Conservation (phyloP, 331 rosid genomes). For the Prunus yedoensis region DNA sequence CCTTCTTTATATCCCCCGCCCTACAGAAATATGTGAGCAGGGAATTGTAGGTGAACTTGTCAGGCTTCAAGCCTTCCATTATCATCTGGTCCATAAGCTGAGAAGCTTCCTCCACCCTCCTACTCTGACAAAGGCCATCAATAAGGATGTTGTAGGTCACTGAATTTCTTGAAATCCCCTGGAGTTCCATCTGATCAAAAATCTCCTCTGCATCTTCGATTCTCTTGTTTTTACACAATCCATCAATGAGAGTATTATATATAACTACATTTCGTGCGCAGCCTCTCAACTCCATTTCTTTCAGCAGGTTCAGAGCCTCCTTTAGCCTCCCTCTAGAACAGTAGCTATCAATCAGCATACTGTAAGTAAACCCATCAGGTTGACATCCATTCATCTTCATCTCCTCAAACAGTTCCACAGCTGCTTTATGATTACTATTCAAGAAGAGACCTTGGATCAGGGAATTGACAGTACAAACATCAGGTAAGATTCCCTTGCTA, state of each 20-base stretch:
- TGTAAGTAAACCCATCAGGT: slow-evolving; percentile 84
- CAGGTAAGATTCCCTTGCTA: slow-evolving; percentile 73
- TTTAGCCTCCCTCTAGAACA: slow-evolving; percentile 57
- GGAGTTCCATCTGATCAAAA: slow-evolving; percentile 93
- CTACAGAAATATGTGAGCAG: slow-evolving; percentile 73
- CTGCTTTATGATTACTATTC: slow-evolving; percentile 53
- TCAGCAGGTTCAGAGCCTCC: slow-evolving; percentile 60
- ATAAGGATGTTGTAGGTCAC: slow-evolving; percentile 82
- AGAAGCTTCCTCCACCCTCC: slow-evolving; percentile 82
- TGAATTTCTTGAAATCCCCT: slow-evolving; percentile 77
- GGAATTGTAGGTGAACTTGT: slow-evolving; percentile 86
- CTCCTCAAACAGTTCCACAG: slow-evolving; percentile 76
- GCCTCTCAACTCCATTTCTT: slow-evolving; percentile 80
- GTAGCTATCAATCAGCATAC: slow-evolving; percentile 63
- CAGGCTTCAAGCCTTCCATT: slow-evolving; percentile 87
- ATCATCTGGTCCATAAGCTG: slow-evolving; percentile 95
- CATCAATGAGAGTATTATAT: slow-evolving; percentile 79
- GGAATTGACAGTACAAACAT: slow-evolving; percentile 82
- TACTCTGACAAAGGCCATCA: slow-evolving; percentile 74
- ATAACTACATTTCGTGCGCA: slow-evolving; percentile 75
- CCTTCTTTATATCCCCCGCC: slow-evolving; percentile 72
- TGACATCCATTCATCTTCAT: slow-evolving; percentile 70
- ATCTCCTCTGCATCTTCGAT: slow-evolving; percentile 80
- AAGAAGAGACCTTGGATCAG: slow-evolving; percentile 78
- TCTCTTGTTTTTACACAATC: slow-evolving; percentile 77